Evolutionary conservation across 2,329 filamentous ascomycete genomes (phyloP).

Genomic region (Beauveria brongniartii): DNA sequence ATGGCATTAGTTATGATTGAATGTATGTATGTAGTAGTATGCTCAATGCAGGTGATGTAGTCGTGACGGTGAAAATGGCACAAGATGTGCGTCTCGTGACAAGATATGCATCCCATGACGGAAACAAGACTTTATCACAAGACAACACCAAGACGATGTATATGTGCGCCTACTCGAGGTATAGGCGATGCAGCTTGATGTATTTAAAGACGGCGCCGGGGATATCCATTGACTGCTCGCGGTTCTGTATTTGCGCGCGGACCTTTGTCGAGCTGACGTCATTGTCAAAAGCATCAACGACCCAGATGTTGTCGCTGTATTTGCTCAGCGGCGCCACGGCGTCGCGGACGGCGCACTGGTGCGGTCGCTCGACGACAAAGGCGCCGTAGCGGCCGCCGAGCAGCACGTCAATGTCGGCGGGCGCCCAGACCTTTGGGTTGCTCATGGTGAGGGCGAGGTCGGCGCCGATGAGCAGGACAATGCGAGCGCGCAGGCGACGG

Average conservation of each 20-base stretch:
- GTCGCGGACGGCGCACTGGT: slow-evolving; percentile 74
- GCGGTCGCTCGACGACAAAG: slow-evolving; percentile 80
- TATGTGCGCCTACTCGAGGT: slow-evolving; percentile 26
- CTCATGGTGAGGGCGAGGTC: slow-evolving; percentile 70
- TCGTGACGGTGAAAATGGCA: not conserved
- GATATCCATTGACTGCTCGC: slow-evolving; percentile 71
- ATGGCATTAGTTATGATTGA: slow-evolving; percentile 5
- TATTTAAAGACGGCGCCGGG: slow-evolving; percentile 69
- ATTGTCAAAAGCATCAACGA: slow-evolving; percentile 53
- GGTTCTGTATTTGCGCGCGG: slow-evolving; percentile 61
- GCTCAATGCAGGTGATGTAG: not conserved
- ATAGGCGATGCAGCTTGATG: slow-evolving; percentile 59
- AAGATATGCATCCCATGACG: not conserved
- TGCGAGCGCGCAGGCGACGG: slow-evolving; percentile 61
- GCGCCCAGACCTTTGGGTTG: slow-evolving; percentile 69
- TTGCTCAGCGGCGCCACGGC: slow-evolving; percentile 72
- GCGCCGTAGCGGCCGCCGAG: slow-evolving; percentile 72
- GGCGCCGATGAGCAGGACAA: slow-evolving; percentile 74
- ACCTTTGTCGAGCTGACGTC: slow-evolving; percentile 80
- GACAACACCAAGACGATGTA: not conserved
- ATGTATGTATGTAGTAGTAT: not conserved
- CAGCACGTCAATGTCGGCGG: slow-evolving; percentile 80
- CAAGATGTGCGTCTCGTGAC: not conserved
- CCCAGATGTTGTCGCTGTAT: slow-evolving; percentile 79
- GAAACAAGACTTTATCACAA: not conserved